Percentiles rank a stretch among this genome's conserved stretches.
Conservation (phyloP, 1,284 basidiomycete genomes). For the Sutorius eximius region DNA sequence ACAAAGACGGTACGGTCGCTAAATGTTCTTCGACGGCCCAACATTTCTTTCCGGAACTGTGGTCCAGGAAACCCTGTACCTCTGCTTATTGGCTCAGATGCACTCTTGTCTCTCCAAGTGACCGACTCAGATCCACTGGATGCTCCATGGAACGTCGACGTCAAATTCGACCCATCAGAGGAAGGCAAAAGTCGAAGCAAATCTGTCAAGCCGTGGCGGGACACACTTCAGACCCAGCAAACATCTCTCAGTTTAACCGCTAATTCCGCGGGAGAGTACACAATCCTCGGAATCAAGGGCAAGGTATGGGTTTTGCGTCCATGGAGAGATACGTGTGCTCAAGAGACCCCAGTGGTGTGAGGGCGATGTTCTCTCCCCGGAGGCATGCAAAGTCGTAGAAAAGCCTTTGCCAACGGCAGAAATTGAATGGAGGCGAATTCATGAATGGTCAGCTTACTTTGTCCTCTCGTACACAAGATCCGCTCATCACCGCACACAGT, state of each 20-base stretch:
- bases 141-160: slow-evolving; percentile 63
- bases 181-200: slow-evolving; percentile 39
- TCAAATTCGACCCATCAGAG: slow-evolving; percentile 59
- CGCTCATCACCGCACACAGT: slow-evolving; percentile 44
- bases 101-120: slow-evolving; percentile 50
- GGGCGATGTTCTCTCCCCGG: slow-evolving; percentile 81
- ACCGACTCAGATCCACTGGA: slow-evolving; percentile 58
- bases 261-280: slow-evolving; percentile 78
- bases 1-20: slow-evolving; percentile 63
- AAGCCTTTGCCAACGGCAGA: slow-evolving; percentile 77
- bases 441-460: slow-evolving; percentile 70
- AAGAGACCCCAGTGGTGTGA: slow-evolving; percentile 56
- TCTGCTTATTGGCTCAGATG: slow-evolving; percentile 70
- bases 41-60: slow-evolving; percentile 74
- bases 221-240: slow-evolving; percentile 51
- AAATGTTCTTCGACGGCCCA: slow-evolving; percentile 74
- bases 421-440: slow-evolving; percentile 87
- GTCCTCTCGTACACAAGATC: slow-evolving; percentile 3
- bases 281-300: slow-evolving; percentile 71
- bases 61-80: slow-evolving; percentile 70
- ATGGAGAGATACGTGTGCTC: background rate
- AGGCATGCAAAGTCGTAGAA: slow-evolving; percentile 73
- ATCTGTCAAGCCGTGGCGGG: slow-evolving; percentile 58
- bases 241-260: slow-evolving; percentile 54
- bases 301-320: slow-evolving; percentile 39